These are phyloP conservation scores for Combretum micranthum DNA, from an alignment of 345 rosid species.

Conservation along the genomic window DNA sequence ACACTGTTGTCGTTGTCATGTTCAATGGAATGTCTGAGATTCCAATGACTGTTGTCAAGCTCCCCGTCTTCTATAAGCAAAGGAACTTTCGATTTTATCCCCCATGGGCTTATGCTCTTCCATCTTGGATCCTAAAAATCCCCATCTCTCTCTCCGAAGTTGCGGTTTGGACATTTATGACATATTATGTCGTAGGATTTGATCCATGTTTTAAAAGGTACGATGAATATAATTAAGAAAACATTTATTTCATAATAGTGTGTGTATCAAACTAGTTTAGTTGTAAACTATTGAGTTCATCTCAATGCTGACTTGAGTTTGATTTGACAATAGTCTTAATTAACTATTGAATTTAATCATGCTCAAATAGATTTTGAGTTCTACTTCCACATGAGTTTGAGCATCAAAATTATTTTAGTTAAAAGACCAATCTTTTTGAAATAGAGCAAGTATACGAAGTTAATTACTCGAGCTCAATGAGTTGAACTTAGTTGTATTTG, in stretches of 20 bases:
- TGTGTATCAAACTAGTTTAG: too few species aligned
- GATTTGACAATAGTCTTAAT: too few species aligned
- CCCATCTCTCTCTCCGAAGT: constrained; percentile 32
- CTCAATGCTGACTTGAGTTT: too few species aligned
- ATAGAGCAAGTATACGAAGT: too few species aligned
- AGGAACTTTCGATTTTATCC: constrained; percentile 42
- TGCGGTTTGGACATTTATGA: constrained; percentile 28
- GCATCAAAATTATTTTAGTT: too few species aligned
- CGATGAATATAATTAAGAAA: neutral
- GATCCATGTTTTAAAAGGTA: constrained; percentile 39
- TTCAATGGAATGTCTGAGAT: constrained; percentile 32
- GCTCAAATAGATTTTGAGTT: too few species aligned
- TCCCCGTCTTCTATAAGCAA: constrained; percentile 48
- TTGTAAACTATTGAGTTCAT: too few species aligned
- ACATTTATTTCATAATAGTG: neutral
- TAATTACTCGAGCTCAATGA: too few species aligned
- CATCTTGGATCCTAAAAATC: constrained; percentile 38
- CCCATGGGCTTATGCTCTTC: constrained; percentile 40
- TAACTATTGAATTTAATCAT: too few species aligned
- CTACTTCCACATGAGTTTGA: too few species aligned
- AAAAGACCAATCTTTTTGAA: too few species aligned
- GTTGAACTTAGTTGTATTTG: too few species aligned
- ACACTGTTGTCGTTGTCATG: constrained; percentile 14
- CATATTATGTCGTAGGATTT: constrained; percentile 38
- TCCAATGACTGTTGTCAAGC: constrained; percentile 30